Evolutionary conservation across 2,329 filamentous ascomycete genomes (phyloP).

Genomic region (Hysterium pulicare): DNA sequence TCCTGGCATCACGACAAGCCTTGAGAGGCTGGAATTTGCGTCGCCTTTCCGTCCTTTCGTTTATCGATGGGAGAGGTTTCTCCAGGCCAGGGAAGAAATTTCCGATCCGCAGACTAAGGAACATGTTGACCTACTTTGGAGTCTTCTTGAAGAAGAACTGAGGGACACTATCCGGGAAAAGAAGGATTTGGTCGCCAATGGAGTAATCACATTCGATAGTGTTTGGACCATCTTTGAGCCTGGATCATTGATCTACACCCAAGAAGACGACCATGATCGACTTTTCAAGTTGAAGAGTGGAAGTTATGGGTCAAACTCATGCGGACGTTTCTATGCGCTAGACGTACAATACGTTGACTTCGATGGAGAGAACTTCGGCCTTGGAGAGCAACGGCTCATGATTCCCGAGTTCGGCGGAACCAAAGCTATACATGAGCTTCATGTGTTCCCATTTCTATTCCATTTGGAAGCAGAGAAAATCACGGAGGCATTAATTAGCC

Average conservation of each 20-base stretch:
- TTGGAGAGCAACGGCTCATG: slow-evolving; percentile 9
- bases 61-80: slow-evolving; percentile 12
- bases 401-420: slow-evolving; percentile 34
- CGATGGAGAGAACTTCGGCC: slow-evolving; percentile 25
- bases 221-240: slow-evolving; percentile 20
- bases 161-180: slow-evolving; percentile 10
- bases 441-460: slow-evolving; percentile 39
- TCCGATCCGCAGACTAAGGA: slow-evolving; percentile 1
- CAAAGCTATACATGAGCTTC: slow-evolving; percentile 34
- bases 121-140: slow-evolving; percentile 11
- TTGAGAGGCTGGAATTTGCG: slow-evolving; percentile 30
- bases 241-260: slow-evolving; percentile 12
- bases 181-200: slow-evolving; percentile 14
- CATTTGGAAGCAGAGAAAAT: slow-evolving; percentile 36
- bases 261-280: slow-evolving; percentile 12
- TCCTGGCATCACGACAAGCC: slow-evolving; percentile 25
- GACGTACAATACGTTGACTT: slow-evolving; percentile 21
- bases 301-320: slow-evolving; percentile 11
- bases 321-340: slow-evolving; percentile 7
- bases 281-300: slow-evolving; percentile 10
- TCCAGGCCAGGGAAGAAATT: not conserved
- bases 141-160: slow-evolving; percentile 11
- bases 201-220: slow-evolving; percentile 12
- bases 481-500: slow-evolving; percentile 34
- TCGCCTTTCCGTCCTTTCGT: slow-evolving; percentile 22